Conservation (phyloP, 2,329 filamentous ascomycete genomes). For the Hypoxylon sp. region DNA sequence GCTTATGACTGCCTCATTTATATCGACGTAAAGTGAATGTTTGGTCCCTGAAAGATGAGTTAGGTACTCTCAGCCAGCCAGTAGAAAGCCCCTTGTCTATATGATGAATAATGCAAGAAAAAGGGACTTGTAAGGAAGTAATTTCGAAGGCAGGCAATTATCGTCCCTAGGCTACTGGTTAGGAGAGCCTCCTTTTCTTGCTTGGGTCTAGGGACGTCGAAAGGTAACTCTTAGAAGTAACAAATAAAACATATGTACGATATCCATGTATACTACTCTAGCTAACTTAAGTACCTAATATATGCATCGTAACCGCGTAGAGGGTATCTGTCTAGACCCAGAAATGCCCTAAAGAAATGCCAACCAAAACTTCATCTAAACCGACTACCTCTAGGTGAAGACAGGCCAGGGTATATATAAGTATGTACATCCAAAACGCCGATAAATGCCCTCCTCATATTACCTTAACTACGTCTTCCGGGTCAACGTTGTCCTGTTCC, state of each 20-base stretch:
- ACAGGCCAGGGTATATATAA: constrained; percentile 27
- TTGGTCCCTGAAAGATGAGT: too few species aligned
- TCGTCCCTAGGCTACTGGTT: too few species aligned
- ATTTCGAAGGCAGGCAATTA: neutral
- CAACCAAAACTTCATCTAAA: constrained; percentile 14
- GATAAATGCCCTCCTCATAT: constrained; percentile 29
- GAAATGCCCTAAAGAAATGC: constrained; percentile 21
- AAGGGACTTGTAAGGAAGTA: neutral
- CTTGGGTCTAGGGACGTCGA: neutral
- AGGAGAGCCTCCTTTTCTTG: too few species aligned
- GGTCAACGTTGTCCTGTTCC: constrained; percentile 32
- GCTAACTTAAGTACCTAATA: constrained; percentile 4
- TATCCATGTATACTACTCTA: constrained; percentile 4
- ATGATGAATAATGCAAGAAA: neutral
- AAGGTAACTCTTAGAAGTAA: neutral
- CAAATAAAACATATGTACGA: constrained; percentile 7
- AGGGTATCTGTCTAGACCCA: constrained; percentile 34
- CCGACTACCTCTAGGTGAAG: constrained; percentile 7
- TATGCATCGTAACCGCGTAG: constrained; percentile 17
- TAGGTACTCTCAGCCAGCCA: too few species aligned
- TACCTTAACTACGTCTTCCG: constrained; percentile 34
- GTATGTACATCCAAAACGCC: constrained; percentile 34
- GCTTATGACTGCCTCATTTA: too few species aligned
- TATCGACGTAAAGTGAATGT: too few species aligned
- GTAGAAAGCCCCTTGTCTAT: neutral